Evolutionary conservation across 768 basidiomycete genomes (phyloP), one percentile per base, ranked within the genome.

Genomic region (Mycena vitilis): DNA sequence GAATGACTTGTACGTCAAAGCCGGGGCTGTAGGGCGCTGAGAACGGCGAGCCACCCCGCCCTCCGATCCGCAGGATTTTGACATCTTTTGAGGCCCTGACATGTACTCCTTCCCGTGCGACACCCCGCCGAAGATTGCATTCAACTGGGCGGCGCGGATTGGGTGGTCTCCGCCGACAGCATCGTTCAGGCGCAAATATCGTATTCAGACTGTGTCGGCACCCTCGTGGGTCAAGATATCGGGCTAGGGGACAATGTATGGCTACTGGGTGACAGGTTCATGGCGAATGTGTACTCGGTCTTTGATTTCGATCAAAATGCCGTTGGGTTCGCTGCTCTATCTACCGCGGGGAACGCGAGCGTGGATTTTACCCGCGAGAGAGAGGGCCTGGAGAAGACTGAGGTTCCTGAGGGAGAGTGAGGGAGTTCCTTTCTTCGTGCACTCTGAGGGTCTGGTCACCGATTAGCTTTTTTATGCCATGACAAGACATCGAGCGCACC

Each of bases 221-320:
- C 87, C 4, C 84, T 92, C 72, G 81, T 81, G 6, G 76, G 83
- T 6, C 84, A 85, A 13, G 74, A 83, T 44, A 36, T 76, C 44
- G 78, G 71, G 7, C 47, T 74, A 34, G 68, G 66, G 25, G 3
- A 13, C n/a, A 60, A 42, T 42, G 55, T 56, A 42, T 66, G 71
- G 77, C 71, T 84, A 53, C 80, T 88, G 22, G 89, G 73, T 25
- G 75, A 75, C 47, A 63, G 70, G 9, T 85, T 86, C 74, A 70
- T 87, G 75, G 76, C 76, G 70, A 83, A 82, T 56, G 81, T 83
- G 9, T 87, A 86, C 71, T 74, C 81, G 6, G 76, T 76, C 20
- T 86, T 86, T 60, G 81, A 84, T 63, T 30, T 82, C 34, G 69
- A 49, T 38, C 74, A 77, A 22, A 68, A 66, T 22, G 75, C 78